Evolutionary conservation across 169 alveolate species (phyloP), one percentile per base, ranked within the genome.

Genomic region (Cryptosporidium ubiquitum): DNA sequence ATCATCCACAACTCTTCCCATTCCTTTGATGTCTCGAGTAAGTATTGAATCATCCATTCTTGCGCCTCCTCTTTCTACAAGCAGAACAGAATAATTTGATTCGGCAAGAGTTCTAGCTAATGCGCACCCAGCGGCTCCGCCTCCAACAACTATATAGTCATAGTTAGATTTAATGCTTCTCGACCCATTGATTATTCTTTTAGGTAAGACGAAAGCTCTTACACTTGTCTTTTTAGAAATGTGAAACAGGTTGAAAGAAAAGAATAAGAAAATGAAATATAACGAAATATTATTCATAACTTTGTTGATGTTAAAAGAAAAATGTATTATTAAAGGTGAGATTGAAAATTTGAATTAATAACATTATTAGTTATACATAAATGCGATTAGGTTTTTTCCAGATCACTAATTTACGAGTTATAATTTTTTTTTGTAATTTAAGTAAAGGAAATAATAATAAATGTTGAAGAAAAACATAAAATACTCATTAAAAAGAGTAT

Each of bases 51-150:
- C 74, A 37, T 85, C 91, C 31, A 49, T 26, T 68, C 95, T 66
- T 40, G 84, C 69, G 60, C 85, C 75, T 14, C 95, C 95, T 40
- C 95, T 69, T 57, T 93, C 95, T 68, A 93, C 70, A 5, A 93
- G 49, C n/a, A 93, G 69, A 20, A 92, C 94, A 10, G 89, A 79
- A 42, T 79, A 79, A 14, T 79, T 79, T 7, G 92, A 75, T 7
- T 91, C 93, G 3, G 94, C 93, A 6, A 92, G 68, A 14, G 94
- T 92, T 31, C 91, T 89, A 12, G 94, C 94, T 31, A 91, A 40
- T n/a, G 94, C 92, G 64, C 94, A 91, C 18, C 94, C 94, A 18
- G 94, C 84, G 2, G 92, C 94, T 0, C 94, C 94, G 18, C 91
- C 94, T 3, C 94, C 94, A 39, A 91, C 85, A 29, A 92, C 79